Evolutionary conservation across 768 basidiomycete species (phyloP).

Genomic region (Amanita molliuscula): DNA sequence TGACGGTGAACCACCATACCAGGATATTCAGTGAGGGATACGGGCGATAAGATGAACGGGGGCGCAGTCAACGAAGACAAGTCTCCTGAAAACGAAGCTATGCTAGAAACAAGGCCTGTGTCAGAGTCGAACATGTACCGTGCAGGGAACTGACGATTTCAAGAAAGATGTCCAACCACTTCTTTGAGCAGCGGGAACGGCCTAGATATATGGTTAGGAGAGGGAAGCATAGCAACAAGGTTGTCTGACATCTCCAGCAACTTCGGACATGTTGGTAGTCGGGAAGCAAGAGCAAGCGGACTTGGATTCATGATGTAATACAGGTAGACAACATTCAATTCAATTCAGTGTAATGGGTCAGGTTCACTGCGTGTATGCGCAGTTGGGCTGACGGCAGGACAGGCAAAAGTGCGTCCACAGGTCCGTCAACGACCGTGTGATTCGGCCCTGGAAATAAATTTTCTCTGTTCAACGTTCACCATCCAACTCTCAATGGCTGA

Average conservation of each 20-base stretch:
- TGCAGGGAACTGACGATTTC: constrained; percentile 59
- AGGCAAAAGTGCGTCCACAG: not conserved
- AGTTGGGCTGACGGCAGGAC: no score
- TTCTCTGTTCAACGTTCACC: not conserved
- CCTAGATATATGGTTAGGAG: constrained; percentile 22
- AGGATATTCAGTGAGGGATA: constrained; percentile 87
- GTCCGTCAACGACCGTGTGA: not conserved
- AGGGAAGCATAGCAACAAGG: not conserved
- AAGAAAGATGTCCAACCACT: constrained; percentile 85
- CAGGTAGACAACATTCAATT: not conserved
- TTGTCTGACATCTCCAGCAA: constrained; percentile 1
- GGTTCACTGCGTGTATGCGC: no score
- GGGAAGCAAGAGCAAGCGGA: not conserved
- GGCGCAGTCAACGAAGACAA: constrained; percentile 77
- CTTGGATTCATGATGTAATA: not conserved
- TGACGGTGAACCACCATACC: constrained; percentile 31
- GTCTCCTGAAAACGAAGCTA: constrained; percentile 84
- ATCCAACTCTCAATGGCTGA: not conserved
- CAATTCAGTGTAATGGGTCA: no score
- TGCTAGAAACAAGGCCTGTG: constrained; percentile 28
- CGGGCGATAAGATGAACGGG: constrained; percentile 86
- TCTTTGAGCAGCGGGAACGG: constrained; percentile 76
- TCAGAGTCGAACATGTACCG: constrained; percentile 4
- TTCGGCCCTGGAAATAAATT: not conserved
- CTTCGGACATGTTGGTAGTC: constrained; percentile 2